These are phyloP conservation scores for Camellia granthamiana DNA, from an alignment of 148 eudicot species.

Conservation along the genomic window DNA sequence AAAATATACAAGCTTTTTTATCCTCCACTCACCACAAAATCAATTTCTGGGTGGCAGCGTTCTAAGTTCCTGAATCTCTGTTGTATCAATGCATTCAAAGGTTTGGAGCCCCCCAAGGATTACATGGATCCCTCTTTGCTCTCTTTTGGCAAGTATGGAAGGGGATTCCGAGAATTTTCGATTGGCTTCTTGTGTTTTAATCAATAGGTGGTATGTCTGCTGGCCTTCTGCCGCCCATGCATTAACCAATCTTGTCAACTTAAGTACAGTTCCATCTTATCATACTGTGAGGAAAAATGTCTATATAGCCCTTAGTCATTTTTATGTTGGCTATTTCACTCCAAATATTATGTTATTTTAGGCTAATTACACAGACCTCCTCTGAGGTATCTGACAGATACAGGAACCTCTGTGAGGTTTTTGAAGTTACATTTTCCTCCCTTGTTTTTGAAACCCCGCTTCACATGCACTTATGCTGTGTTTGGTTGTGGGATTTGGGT, in stretches of 20 bases:
- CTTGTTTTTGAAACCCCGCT: too few species aligned
- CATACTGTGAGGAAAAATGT: too few species aligned
- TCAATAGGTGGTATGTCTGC: not conserved
- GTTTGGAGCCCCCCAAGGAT: not conserved
- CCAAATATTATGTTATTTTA: too few species aligned
- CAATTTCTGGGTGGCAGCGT: not conserved
- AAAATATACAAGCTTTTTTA: not conserved
- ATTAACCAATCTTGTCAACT: not conserved
- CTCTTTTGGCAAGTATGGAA: not conserved
- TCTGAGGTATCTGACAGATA: too few species aligned
- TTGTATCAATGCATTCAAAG: not conserved
- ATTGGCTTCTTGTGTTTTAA: not conserved
- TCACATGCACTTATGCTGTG: too few species aligned
- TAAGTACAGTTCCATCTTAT: not conserved
- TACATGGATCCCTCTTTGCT: constrained; percentile 5
- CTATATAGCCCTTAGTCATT: too few species aligned
- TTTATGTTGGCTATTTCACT: too few species aligned
- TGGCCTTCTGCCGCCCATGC: not conserved
- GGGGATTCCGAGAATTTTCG: not conserved
- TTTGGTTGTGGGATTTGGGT: too few species aligned
- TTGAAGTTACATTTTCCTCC: too few species aligned
- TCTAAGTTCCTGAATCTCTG: not conserved
- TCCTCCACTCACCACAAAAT: not conserved
- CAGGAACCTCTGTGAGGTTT: too few species aligned
- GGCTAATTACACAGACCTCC: too few species aligned